Evolutionary conservation across 179 eudicot species (phyloP), one percentile per base, ranked within the genome.

Genomic region (Spinacia oleracea): DNA sequence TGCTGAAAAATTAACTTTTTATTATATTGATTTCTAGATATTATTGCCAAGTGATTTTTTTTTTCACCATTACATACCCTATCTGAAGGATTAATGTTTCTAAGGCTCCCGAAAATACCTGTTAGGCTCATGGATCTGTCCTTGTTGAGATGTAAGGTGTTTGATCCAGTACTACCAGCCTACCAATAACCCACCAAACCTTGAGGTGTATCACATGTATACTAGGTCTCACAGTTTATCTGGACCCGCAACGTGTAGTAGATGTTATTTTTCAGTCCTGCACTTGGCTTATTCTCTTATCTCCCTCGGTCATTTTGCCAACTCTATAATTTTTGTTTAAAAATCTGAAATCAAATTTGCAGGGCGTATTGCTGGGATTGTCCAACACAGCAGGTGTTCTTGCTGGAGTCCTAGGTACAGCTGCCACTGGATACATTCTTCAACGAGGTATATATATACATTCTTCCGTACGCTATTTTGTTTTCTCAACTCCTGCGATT

Each of bases 401-500:
- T 62, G 97, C 97, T 80, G 97, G 96, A 71, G 96, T 93, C 82
- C 89, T 93, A 56, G 97, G 96, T 76, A 93, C 97, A 60, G 97
- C 97, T 82, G 97, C 92, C 83, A 93, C 97, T 20, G 97, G 97
- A 82, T 88, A 86, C 81, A 93, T 93, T 81, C 96, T 93, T 83
- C 93, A 91, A 81, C 86, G 86, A 81, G 96, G 97, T 93, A 88
- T 40, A 70, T 93, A 88, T 40, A 70, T n/a, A n/a, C 46, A 70
- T 15, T 31, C 64, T 66, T 74, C 62, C 18, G 32, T 70, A 6
- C 20, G 51, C 64, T 5, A 38, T 51, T n/a, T 27, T 34, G 25
- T 3, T 25, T 8, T 25, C 72, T 78, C 32, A 65, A 56, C 9
- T 25, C 34, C 20, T 32, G 42, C 51, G 50, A 38, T 34, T 34